These are phyloP conservation scores for Diplogelasinospora grovesii DNA, from an alignment of 495 filamentous ascomycete species.

Conservation along the genomic window DNA sequence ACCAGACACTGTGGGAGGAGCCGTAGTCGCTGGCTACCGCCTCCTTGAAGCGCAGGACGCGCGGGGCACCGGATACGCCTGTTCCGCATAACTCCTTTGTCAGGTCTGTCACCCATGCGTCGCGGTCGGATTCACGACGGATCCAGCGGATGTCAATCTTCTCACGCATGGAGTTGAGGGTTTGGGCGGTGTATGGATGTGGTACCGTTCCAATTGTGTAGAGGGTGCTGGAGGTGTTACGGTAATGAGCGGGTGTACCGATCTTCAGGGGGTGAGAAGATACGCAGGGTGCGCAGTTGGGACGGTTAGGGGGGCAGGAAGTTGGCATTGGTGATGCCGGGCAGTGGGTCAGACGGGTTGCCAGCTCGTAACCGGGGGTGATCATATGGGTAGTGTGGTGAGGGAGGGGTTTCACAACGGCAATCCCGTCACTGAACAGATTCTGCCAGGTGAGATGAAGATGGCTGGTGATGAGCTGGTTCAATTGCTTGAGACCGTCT, in stretches of 20 bases:
- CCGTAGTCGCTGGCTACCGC: constrained; percentile 61
- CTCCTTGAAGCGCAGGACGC: constrained; percentile 74
- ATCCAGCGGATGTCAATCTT: constrained; percentile 60
- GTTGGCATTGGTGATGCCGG: constrained; percentile 59
- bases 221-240: constrained; percentile 52
- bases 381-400: constrained; percentile 66
- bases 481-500: constrained; percentile 55
- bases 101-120: constrained; percentile 68
- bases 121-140: constrained; percentile 66
- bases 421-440: constrained; percentile 64
- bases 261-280: constrained; percentile 49
- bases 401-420: constrained; percentile 69
- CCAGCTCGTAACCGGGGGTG: constrained; percentile 61
- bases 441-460: constrained; percentile 82
- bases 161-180: constrained; percentile 44
- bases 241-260: constrained; percentile 50
- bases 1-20: constrained; percentile 61
- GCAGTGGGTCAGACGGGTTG: constrained; percentile 65
- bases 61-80: constrained; percentile 51
- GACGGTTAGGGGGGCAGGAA: constrained; percentile 81
- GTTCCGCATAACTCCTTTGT: constrained; percentile 63
- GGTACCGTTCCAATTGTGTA: constrained; percentile 85
- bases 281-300: constrained; percentile 67
- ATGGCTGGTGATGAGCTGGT: constrained; percentile 74
- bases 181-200: constrained; percentile 77